Evolutionary conservation across 768 basidiomycete species (phyloP).

Genomic region (Russula sp.): DNA sequence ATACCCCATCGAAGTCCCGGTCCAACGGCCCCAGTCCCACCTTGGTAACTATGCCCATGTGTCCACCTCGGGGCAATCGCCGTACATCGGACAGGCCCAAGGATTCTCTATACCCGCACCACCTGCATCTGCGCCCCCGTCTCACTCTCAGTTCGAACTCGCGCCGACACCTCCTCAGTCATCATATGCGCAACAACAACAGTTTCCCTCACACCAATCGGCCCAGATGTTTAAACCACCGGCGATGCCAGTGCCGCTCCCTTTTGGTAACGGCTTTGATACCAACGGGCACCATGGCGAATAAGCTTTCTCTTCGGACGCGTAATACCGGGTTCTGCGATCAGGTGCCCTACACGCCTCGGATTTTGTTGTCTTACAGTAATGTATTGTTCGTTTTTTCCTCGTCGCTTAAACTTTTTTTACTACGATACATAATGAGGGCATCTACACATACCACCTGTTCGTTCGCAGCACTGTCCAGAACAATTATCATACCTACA

Average conservation of each 20-base stretch:
- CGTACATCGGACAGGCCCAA: slow-evolving; percentile 23
- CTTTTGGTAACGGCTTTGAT: slow-evolving; percentile 21
- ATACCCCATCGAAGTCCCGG: slow-evolving; percentile 17
- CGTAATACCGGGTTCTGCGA: background rate
- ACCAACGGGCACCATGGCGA: slow-evolving; percentile 3
- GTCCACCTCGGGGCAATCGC: slow-evolving; percentile 6
- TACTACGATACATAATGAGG: slow-evolving; percentile 26
- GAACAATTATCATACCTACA: slow-evolving; percentile 21
- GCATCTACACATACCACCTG: slow-evolving; percentile 23
- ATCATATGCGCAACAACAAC: slow-evolving; percentile 9
- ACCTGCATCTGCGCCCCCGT: slow-evolving; percentile 25
- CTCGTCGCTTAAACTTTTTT: background rate
- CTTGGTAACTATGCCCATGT: slow-evolving; percentile 16
- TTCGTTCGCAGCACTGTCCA: slow-evolving; percentile 22
- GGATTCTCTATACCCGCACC: slow-evolving; percentile 14
- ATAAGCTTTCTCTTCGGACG: background rate
- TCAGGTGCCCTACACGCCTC: background rate
- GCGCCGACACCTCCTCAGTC: slow-evolving; percentile 15
- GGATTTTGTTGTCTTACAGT: slow-evolving; percentile 1
- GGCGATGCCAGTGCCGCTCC: slow-evolving; percentile 16
- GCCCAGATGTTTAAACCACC: slow-evolving; percentile 9
- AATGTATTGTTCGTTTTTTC: slow-evolving; percentile 1
- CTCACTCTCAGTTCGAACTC: slow-evolving; percentile 26
- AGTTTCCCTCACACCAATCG: slow-evolving; percentile 1
- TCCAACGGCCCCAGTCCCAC: slow-evolving; percentile 20